phyloP scores from a whole-genome alignment of 2,329 filamentous ascomycete genomes.

The Nothopassalora personata region DNA sequence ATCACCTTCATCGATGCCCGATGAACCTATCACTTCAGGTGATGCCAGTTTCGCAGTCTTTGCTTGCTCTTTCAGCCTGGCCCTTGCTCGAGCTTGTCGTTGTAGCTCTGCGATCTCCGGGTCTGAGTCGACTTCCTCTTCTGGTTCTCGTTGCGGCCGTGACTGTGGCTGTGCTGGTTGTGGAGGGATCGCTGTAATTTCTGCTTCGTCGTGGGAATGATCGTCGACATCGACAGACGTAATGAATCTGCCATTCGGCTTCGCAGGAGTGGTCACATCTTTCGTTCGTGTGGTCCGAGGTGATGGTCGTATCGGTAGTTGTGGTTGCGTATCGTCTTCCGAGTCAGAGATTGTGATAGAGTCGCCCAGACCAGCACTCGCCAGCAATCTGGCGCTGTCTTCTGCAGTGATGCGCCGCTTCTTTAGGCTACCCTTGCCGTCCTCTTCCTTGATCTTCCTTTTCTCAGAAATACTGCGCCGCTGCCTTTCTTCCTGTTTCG shows the following conservation, averaged over 20 bases:
- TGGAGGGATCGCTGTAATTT: constrained; percentile 3
- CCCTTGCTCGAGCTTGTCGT: constrained; percentile 37
- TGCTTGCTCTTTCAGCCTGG: constrained; percentile 7
- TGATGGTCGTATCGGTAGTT: constrained; percentile 10
- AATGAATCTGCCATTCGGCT: constrained; percentile 3
- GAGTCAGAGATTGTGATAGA: constrained; percentile 7
- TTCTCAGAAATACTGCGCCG: constrained; percentile 21
- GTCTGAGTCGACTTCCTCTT: constrained; percentile 36
- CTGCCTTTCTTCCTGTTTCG: constrained; percentile 31
- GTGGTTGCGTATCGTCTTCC: constrained; percentile 11
- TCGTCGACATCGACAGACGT: constrained; percentile 9
- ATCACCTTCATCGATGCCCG: constrained; percentile 4
- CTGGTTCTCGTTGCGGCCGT: constrained; percentile 5
- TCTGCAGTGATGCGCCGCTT: constrained; percentile 26
- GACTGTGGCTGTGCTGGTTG: not conserved
- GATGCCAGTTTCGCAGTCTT: constrained; percentile 10
- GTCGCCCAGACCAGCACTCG: constrained; percentile 14
- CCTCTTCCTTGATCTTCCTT: constrained; percentile 23
- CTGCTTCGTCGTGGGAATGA: constrained; percentile 16
- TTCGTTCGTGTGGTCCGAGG: constrained; percentile 14
- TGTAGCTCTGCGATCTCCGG: constrained; percentile 40
- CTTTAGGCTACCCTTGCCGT: constrained; percentile 18
- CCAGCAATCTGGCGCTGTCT: constrained; percentile 22
- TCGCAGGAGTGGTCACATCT: constrained; percentile 3
- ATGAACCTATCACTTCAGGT: constrained; percentile 2